These are phyloP conservation scores for Suillus fuscotomentosus DNA, from an alignment of 768 basidiomycete genomes.

Conservation along the genomic window DNA sequence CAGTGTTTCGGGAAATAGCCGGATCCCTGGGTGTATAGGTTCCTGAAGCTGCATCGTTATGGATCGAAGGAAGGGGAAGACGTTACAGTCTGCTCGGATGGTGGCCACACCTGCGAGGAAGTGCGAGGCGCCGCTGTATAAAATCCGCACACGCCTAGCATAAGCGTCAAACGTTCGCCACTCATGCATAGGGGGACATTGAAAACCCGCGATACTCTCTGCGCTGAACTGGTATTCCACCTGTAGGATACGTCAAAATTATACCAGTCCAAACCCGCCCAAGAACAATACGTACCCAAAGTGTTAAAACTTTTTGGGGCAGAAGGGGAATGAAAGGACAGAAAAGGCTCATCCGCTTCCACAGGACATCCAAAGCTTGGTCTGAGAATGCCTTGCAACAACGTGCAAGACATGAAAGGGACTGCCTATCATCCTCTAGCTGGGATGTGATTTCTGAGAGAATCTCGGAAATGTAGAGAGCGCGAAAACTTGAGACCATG, in stretches of 20 bases:
- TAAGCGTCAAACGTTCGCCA: conserved; percentile 17
- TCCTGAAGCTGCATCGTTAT: conserved; percentile 13
- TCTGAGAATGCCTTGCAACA: conserved; percentile 13
- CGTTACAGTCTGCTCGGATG: conserved; percentile 10
- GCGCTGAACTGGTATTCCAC: neutral
- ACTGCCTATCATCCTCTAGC: conserved; percentile 12
- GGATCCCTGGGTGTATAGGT: conserved; percentile 10
- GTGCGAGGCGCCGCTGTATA: conserved; percentile 7
- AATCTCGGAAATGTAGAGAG: conserved; percentile 17
- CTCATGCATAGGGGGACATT: conserved; percentile 13
- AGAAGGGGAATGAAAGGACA: conserved; percentile 15
- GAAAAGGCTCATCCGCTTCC: conserved; percentile 20
- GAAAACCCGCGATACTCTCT: conserved; percentile 7
- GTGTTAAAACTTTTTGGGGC: conserved; percentile 9
- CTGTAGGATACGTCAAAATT: neutral
- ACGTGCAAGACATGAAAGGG: conserved; percentile 8
- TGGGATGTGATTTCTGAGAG: conserved; percentile 12
- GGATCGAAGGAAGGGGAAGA: conserved; percentile 14
- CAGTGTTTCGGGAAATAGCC: conserved; percentile 16
- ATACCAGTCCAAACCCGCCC: neutral
- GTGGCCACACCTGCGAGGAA: conserved; percentile 16
- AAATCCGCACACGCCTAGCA: conserved; percentile 15
- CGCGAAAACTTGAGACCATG: neutral
- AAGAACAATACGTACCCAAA: conserved; percentile 11
- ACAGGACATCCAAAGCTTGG: conserved; percentile 16